Evolutionary conservation across 2,329 filamentous ascomycete species (phyloP).

Genomic region (Diaporthe australafricana): DNA sequence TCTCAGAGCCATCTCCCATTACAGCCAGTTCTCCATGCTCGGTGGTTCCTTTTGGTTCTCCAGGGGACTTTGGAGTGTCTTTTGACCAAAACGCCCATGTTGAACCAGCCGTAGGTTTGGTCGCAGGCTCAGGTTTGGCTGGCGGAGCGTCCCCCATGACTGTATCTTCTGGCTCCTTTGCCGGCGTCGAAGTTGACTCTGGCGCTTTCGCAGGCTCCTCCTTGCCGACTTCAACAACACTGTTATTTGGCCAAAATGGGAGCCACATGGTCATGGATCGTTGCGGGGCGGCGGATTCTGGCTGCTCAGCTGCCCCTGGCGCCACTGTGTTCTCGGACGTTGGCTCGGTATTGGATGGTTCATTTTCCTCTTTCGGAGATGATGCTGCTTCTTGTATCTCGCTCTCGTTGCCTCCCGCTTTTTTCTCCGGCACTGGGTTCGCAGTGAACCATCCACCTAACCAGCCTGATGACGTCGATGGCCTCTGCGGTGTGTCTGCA

Average conservation of each 20-base stretch:
- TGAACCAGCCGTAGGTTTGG: slow-evolving; percentile 65
- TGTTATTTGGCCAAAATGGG: slow-evolving; percentile 32
- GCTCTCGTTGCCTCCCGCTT: slow-evolving; percentile 36
- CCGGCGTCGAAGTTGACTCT: slow-evolving; percentile 33
- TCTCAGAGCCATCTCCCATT: slow-evolving; percentile 67
- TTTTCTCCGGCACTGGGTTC: slow-evolving; percentile 16
- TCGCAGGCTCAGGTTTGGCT: slow-evolving; percentile 44
- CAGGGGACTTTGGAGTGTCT: slow-evolving; percentile 55
- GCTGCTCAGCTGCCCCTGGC: slow-evolving; percentile 2
- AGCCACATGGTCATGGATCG: slow-evolving; percentile 49
- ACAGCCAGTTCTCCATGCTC: slow-evolving; percentile 68
- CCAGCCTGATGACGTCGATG: slow-evolving; percentile 60
- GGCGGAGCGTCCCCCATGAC: slow-evolving; percentile 56
- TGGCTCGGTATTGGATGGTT: slow-evolving; percentile 15
- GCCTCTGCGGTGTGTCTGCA: slow-evolving; percentile 32
- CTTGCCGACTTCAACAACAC: slow-evolving; percentile 28
- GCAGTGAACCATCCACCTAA: slow-evolving; percentile 62
- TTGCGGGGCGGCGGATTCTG: slow-evolving; percentile 36
- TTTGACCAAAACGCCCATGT: slow-evolving; percentile 88
- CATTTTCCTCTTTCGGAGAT: slow-evolving; percentile 26
- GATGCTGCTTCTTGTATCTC: slow-evolving; percentile 35
- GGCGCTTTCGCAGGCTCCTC: slow-evolving; percentile 32
- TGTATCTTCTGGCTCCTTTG: slow-evolving; percentile 53
- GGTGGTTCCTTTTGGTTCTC: slow-evolving; percentile 43
- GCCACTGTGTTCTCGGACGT: not conserved